Conservation (phyloP, 441 rosid genomes). For the Bruguiera hainesii region DNA sequence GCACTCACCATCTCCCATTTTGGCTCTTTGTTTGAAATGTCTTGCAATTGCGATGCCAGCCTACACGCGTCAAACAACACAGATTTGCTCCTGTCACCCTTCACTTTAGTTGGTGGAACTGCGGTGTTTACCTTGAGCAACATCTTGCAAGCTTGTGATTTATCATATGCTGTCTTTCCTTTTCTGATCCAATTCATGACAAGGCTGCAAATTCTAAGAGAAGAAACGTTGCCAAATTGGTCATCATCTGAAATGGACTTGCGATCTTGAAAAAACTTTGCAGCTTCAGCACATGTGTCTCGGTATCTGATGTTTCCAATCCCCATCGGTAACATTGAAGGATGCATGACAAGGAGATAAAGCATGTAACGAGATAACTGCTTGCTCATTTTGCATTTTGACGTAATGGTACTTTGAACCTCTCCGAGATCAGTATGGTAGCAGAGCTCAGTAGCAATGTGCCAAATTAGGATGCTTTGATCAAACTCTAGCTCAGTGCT, state of each 20-base stretch:
- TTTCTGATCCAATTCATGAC: neutral
- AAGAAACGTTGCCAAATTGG: neutral
- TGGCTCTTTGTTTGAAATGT: neutral
- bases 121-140: constrained; percentile 23
- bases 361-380: constrained; percentile 28
- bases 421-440: neutral
- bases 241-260: neutral
- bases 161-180: neutral
- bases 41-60: constrained; percentile 14
- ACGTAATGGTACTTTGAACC: neutral
- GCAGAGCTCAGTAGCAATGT: constrained; percentile 40
- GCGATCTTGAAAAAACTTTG: constrained; percentile 19
- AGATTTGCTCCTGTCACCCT: constrained; percentile 37
- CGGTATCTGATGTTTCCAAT: constrained; percentile 31
- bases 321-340: constrained; percentile 35
- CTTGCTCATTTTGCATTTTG: constrained; percentile 8
- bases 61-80: constrained; percentile 33
- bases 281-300: constrained; percentile 26
- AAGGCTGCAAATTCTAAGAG: no score
- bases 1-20: constrained; percentile 26
- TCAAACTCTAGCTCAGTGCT: constrained; percentile 27
- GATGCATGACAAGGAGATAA: constrained; percentile 31
- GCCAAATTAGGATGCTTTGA: constrained; percentile 36
- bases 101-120: constrained; percentile 16
- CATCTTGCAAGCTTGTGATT: constrained; percentile 13